Conservation (phyloP, 768 basidiomycete genomes). For the Suillus subluteus region DNA sequence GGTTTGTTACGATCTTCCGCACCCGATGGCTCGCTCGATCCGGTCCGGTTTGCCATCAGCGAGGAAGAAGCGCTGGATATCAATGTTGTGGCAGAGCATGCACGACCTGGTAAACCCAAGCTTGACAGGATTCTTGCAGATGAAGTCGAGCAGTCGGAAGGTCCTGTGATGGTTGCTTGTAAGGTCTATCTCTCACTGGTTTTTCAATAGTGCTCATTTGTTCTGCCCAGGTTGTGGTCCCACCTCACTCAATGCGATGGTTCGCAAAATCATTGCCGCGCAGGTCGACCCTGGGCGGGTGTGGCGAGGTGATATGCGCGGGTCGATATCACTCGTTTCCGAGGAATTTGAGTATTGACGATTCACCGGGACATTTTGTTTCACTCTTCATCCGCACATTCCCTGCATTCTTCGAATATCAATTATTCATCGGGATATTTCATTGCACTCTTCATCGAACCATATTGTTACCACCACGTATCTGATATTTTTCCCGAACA, state of each 20-base stretch:
- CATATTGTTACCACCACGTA: not conserved
- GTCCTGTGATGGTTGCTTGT: conserved; percentile 72
- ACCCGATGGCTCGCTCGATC: conserved; percentile 8
- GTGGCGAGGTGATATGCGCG: conserved; percentile 57
- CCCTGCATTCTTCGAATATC: conserved; percentile 43
- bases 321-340: conserved; percentile 61
- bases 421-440: conserved; percentile 18
- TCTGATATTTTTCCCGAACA: not conserved
- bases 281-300: conserved; percentile 61
- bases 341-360: conserved; percentile 69
- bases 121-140: conserved; percentile 63
- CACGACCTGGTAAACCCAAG: conserved; percentile 68
- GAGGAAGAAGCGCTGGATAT: conserved; percentile 63
- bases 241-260: conserved; percentile 64
- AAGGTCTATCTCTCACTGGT: conserved; percentile 35
- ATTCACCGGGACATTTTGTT: not conserved
- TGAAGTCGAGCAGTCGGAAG: conserved; percentile 59
- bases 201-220: not conserved
- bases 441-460: not conserved
- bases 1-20: not conserved
- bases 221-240: conserved; percentile 69
- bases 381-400: not conserved
- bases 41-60: conserved; percentile 50
- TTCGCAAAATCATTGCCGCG: conserved; percentile 64
- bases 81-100: conserved; percentile 60